Conservation (phyloP, 2,329 filamentous ascomycete species). For the Dactylellina leptospora region DNA sequence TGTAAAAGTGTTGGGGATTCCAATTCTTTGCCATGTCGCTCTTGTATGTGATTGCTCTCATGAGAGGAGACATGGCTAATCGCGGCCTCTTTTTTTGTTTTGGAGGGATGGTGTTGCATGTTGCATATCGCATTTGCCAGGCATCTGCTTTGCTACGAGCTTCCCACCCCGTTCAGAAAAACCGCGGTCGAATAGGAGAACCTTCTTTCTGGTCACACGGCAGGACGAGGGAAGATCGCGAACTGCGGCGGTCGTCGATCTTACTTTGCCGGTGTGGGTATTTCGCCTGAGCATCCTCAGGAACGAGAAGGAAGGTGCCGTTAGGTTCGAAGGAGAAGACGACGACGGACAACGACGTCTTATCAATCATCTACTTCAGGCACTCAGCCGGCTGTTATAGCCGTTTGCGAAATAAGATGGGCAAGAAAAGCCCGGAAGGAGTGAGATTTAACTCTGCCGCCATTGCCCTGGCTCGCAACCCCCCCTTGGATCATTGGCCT, state of each 20-base stretch:
- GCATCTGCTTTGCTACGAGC: slow-evolving; percentile 15
- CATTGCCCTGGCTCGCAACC: slow-evolving; percentile 18
- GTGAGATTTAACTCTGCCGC: slow-evolving; percentile 16
- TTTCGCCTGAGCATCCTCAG: slow-evolving; percentile 15
- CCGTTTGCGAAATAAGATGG: slow-evolving; percentile 1
- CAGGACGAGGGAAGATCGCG: slow-evolving; percentile 39
- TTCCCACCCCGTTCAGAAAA: not conserved
- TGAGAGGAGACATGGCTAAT: not conserved
- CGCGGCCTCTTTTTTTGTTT: no score
- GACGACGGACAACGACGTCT: not conserved
- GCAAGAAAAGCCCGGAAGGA: slow-evolving; percentile 9
- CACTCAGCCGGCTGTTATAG: slow-evolving; percentile 7
- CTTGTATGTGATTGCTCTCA: no score
- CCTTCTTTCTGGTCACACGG: slow-evolving; percentile 42
- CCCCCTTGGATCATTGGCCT: not conserved
- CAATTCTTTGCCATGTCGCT: slow-evolving; percentile 2
- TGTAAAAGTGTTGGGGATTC: slow-evolving; percentile 26
- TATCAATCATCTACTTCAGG: not conserved
- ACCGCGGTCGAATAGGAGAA: slow-evolving; percentile 10
- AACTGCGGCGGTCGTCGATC: slow-evolving; percentile 30
- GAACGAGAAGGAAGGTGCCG: slow-evolving; percentile 16
- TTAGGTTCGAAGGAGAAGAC: not conserved
- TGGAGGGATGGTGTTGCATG: slow-evolving; percentile 26
- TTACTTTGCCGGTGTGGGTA: not conserved
- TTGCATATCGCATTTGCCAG: slow-evolving; percentile 25